Evolutionary conservation across 2,329 filamentous ascomycete genomes (phyloP), one percentile per base, ranked within the genome.

Genomic region (Aspergillus sp.): DNA sequence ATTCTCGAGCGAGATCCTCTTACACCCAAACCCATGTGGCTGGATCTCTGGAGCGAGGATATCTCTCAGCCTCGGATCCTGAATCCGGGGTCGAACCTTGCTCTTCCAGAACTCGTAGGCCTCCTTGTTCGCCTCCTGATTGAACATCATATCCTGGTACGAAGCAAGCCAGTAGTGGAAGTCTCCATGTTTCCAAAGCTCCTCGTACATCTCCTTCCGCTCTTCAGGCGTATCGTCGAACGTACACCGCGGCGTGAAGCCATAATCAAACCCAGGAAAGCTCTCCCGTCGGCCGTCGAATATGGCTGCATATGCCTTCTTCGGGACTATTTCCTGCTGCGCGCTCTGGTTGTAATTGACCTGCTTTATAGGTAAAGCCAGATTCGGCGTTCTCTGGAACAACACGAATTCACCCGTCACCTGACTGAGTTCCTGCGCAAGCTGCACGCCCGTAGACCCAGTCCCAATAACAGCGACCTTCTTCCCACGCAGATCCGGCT

Each of bases 311-410:
- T 48, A 48, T 19, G 9, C 12, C 25, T n/a, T 6, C 15, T 17
- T 33, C 1, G 19, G 3, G 1, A 35, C 15, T 4, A 14, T 27
- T 37, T 35, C 23, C 23, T 25, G 6, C 23, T 25, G 25, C 11
- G 37, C 31, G 9, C 19, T 6, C 11, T 73, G 48, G 80, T 72
- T 0, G 73, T 19, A 75, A 49, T 84, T 84, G 37, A 68, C 71
- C 7, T 61, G 62, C 63, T 82, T 82, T 85, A 90, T 88, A 0
- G 86, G 86, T 0, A 89, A 64, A 0, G 84, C 84, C 4, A 87
- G 73, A 58, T 89, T 90, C 0, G 87, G 87, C 0, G 85, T 89
- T 8, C 87, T 81, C 64, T 89, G 85, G 68, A 88, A 88, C 40
- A 89, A 82, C 3, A 74, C 78, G 1, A 90, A 62, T 0, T 81